Conservation (phyloP, 2,329 filamentous ascomycete species). For the Talaromyces sp. region DNA sequence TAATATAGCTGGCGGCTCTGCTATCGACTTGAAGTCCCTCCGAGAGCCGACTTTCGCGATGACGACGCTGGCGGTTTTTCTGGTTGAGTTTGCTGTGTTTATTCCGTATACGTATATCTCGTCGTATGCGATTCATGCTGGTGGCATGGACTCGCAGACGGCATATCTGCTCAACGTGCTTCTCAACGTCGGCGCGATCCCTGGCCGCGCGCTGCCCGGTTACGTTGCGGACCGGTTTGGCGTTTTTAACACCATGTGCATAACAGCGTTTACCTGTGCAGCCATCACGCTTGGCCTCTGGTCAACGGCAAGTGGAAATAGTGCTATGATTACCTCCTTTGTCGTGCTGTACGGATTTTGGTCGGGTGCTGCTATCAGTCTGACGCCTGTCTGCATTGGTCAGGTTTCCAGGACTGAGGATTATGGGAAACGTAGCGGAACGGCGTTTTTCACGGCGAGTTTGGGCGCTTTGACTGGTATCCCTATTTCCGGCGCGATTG, state of each 20-base stretch:
- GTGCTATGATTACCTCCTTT: slow-evolving; percentile 18
- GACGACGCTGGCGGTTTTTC: slow-evolving; percentile 25
- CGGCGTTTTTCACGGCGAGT: slow-evolving; percentile 21
- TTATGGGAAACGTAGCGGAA: slow-evolving; percentile 36
- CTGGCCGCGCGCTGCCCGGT: slow-evolving; percentile 20
- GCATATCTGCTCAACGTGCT: slow-evolving; percentile 26
- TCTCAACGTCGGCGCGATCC: slow-evolving; percentile 23
- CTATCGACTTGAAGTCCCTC: slow-evolving; percentile 17
- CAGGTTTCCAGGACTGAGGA: slow-evolving; percentile 39
- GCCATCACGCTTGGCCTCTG: slow-evolving; percentile 21
- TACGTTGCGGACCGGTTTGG: slow-evolving; percentile 20
- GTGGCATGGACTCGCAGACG: slow-evolving; percentile 18
- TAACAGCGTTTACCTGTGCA: slow-evolving; percentile 14
- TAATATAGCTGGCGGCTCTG: slow-evolving; percentile 5
- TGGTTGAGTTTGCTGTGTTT: slow-evolving; percentile 31
- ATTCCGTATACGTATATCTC: slow-evolving; percentile 31
- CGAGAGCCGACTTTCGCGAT: slow-evolving; percentile 15
- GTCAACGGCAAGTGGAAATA: slow-evolving; percentile 10
- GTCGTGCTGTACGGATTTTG: slow-evolving; percentile 30
- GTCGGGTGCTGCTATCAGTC: slow-evolving; percentile 29
- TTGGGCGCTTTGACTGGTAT: slow-evolving; percentile 19
- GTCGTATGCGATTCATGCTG: slow-evolving; percentile 21
- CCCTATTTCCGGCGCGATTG: slow-evolving; percentile 19
- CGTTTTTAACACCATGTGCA: slow-evolving; percentile 21
- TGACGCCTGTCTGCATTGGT: slow-evolving; percentile 39